A percentile compares a stretch with the other conserved stretches of the same genome.
These are phyloP conservation scores for Rutidosis leptorrhynchoides DNA, from an alignment of 129 eudicot genomes.

Conservation along the genomic window DNA sequence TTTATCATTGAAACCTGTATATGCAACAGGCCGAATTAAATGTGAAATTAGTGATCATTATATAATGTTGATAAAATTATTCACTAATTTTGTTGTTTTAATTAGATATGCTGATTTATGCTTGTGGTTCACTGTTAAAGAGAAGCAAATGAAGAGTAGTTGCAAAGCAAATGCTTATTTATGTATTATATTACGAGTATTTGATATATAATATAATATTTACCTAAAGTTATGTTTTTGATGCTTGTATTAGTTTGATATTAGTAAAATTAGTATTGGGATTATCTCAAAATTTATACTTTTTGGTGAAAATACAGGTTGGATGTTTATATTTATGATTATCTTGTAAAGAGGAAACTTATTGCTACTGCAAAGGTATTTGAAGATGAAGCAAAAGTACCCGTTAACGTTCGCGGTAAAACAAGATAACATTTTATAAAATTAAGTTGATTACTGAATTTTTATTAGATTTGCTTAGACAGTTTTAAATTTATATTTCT, in stretches of 20 bases:
- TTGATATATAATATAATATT: background rate
- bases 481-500: background rate
- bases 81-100: background rate
- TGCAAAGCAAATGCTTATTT: conserved; percentile 10
- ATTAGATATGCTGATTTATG: background rate
- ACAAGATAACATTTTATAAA: background rate
- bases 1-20: background rate
- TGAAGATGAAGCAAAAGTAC: conserved; percentile 58
- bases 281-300: background rate
- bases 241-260: background rate
- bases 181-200: background rate
- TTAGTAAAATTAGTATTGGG: conserved; percentile 5
- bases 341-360: conserved; percentile 53
- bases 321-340: conserved; percentile 71
- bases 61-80: background rate
- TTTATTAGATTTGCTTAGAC: background rate
- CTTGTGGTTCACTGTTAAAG: background rate
- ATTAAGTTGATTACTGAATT: conserved; percentile 2
- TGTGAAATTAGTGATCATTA: background rate
- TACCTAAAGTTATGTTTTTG: background rate
- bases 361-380: conserved; percentile 42
- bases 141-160: background rate
- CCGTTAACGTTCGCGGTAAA: conserved; percentile 47
- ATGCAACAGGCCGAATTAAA: conserved; percentile 5
- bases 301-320: conserved; percentile 43